Evolutionary conservation across 768 basidiomycete genomes (phyloP), one percentile per base, ranked within the genome.

Genomic region (Exidia glandulosa): DNA sequence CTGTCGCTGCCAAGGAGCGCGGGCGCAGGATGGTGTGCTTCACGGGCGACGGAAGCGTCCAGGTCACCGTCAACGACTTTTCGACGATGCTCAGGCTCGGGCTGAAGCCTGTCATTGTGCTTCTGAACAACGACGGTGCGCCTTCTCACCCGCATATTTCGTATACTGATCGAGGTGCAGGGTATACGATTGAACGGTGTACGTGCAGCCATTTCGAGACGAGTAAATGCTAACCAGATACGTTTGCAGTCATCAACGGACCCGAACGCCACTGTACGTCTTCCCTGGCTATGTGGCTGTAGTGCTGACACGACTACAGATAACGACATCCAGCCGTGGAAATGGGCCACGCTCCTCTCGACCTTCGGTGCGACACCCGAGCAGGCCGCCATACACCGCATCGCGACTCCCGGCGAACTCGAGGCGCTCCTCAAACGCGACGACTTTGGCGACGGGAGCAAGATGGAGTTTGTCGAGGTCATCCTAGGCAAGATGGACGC

Each of bases 281-380:
- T 27, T 29, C 30, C 50, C 12, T 31, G 25, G 10, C 25, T 54
- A 6, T 9, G 27, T 29, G 7, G 50, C 27, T 6, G 30, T 19
- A 23, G 16, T 19, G 23, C 41, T 45, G 41, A 45, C 41, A 14
- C 5, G 19, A 19, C 16, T 6, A 23, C 16, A 69, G 94, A 96
- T 73, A 95, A 95, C 69, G 86, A 96, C 68, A 86, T 98, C 64
- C 76, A 79, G 30, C 74, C 85, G 66, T 96, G 93, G 81, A 80
- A 82, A 66, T 89, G 84, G 83, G 79, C 83, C 2, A 74, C 74
- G 59, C 75, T 90, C 32, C 74, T 89, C n/a, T 76, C 76, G 32
- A 78, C 80, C 31, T 73, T 89, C 45, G 82, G 81, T 48, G 83
- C 50, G 9, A 54, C 14, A 50, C 54, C 32, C 55, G 61, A 16